phyloP scores from a whole-genome alignment of 139 green algal species.

The Chlamydomonas urium region DNA sequence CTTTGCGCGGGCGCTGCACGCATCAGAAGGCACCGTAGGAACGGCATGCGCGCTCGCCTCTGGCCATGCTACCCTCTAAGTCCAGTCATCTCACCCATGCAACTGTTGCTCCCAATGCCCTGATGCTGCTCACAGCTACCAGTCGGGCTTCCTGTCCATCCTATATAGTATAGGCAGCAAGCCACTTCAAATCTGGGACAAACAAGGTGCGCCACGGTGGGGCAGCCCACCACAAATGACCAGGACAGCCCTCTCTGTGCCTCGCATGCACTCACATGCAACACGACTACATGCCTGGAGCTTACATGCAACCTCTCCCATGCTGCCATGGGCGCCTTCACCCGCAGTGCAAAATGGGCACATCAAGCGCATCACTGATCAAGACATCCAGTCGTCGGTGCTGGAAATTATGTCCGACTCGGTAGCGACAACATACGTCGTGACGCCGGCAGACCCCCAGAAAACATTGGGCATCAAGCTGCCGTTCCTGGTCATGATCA shows the following conservation, averaged over 20 bases:
- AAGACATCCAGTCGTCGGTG: conserved; percentile 91
- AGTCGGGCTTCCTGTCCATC: background rate
- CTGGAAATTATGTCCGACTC: conserved; percentile 91
- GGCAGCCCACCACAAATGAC: no score
- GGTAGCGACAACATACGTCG: conserved; percentile 88
- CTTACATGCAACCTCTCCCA: background rate
- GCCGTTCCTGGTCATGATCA: conserved; percentile 88
- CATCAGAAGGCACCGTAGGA: no score
- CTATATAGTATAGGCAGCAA: conserved; percentile 23
- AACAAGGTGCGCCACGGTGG: conserved; percentile 23
- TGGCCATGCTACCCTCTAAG: no score
- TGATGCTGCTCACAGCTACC: no score
- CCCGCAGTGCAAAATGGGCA: conserved; percentile 87
- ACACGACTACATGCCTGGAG: no score
- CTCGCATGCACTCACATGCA: conserved; percentile 1
- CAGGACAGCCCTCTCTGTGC: background rate
- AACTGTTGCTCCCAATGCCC: no score
- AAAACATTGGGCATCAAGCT: conserved; percentile 96
- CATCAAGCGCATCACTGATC: conserved; percentile 94
- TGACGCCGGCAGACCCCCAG: conserved; percentile 74
- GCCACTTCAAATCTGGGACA: conserved; percentile 20
- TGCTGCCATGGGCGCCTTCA: background rate
- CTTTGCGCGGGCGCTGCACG: no score
- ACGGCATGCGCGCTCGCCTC: no score
- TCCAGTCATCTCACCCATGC: no score